Base-by-base conservation (phyloP, 2,329 filamentous ascomycete genomes). In the Arthrobotrys pseudoclavata region DNA sequence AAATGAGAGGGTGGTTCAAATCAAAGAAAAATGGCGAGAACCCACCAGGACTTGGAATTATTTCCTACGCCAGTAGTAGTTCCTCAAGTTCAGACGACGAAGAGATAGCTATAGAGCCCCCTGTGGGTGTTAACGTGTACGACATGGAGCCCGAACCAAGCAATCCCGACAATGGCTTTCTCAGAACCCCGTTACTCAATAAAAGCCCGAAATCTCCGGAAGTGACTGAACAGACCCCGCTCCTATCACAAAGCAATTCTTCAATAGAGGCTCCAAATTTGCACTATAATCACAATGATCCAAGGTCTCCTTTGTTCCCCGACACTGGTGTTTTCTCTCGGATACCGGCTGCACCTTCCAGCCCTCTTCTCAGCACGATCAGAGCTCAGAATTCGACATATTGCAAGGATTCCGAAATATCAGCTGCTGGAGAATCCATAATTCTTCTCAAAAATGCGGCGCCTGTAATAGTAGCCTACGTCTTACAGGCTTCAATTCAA, bases 391-490 rank as follows among this genome's bases (percentile, higher is more conserved):
- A 37, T 24, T 9, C 66, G n/a, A 18, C 4, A 52, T 61, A 61
- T 9, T 24, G 20, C 20, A 57, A 60, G 13, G 55, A 60, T 15
- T 18, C 34, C 13, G 64, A 18, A 34, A 22, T 66, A 22, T 64
- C 79, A 6, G 18, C 62, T 4, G 79, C 87, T 2, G 76, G 82
- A 24, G 92, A 96, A 83, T 89, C 92, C 80, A 88, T 88, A 85
- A 84, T 92, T 5, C 85, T 96, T 1, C 84, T 92, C 42, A 90
- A 88, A 80, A 89, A 89, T 24, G 92, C 92, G 0, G 83, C 93
- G 0, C 92, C 93, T 0, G 91, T 96, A 2, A 94, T 96, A 76
- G 82, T 97, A 42, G 93, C 93, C 75, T 97, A 97, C 83, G 91
- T 91, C 7, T 86, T 97, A 4, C 93, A 97, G 79, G 96, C 95